Evolutionary conservation across 768 basidiomycete species (phyloP), one percentile per base, ranked within the genome.

Genomic region (Lactarius evosmus): DNA sequence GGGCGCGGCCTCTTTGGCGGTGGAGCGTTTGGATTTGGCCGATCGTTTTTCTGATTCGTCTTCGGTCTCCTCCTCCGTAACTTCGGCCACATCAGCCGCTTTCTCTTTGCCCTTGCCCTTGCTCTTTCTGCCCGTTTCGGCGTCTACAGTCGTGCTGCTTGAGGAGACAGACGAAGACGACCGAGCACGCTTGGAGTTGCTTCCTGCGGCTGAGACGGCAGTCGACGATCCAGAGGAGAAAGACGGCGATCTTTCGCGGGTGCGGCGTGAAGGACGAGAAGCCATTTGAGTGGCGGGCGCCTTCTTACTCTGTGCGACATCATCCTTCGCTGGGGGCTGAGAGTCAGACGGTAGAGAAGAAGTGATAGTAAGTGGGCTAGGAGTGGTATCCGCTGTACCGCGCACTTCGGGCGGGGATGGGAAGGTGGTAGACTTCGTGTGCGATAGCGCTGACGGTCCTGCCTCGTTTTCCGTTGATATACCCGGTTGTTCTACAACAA

Each of bases 51-150:
- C 49, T 17, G 6, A 36, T 8, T 40, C 64, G 22, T 61, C 66
- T 16, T 58, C 64, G 6, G 46, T 66, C 33, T 67, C 66, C 14
- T 59, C 63, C 17, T 55, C 64, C 6, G 38, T 50, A 12, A 9
- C 27, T 40, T 33, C 53, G 25, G 41, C 54, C 6, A 30, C 65
- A 17, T 52, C 65, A 6, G 25, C 30, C 22, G 41, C 44, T 38
- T 69, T 67, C 30, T 50, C 68, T 40, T 69, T 69, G 44, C 65
- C 66, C 25, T 67, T 69, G 17, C 51, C 56, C n/a, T 61, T 64
- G n/a, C 59, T 12, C 9, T 33, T 52, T 4, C 33, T 12, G 34
- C 22, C 27, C 19, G 46, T 19, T 38, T 51, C 40, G 52, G 40
- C 34, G 19, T 36, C 60, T 11, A 62, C 62, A 4, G 62, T 67